A percentile compares a stretch with the other conserved stretches of the same genome.
phyloP scores from a whole-genome alignment of 495 filamentous ascomycete genomes.

The Alectoria sarmentosa region DNA sequence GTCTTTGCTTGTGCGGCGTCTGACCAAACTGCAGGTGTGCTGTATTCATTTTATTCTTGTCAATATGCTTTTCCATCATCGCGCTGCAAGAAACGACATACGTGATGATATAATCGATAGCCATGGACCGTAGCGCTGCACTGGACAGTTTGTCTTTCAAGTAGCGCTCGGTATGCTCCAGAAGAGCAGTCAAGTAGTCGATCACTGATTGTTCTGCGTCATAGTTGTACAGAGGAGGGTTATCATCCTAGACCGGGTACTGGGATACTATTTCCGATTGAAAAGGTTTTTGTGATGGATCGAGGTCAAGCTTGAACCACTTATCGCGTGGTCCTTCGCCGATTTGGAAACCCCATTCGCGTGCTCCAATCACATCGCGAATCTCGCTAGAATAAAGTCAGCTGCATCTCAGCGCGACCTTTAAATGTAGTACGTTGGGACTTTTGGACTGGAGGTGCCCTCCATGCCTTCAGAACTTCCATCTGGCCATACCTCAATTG shows the following conservation, averaged over 20 bases:
- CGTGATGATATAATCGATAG: slow-evolving; percentile 61
- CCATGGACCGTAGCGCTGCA: slow-evolving; percentile 49
- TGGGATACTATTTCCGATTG: slow-evolving; percentile 4
- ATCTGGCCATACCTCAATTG: no score
- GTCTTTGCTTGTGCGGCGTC: slow-evolving; percentile 62
- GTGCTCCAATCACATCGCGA: slow-evolving; percentile 30
- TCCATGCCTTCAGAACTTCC: no score
- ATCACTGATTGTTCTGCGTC: slow-evolving; percentile 54
- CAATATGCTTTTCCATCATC: no score
- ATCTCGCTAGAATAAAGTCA: no score
- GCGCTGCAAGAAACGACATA: no score
- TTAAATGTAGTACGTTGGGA: no score
- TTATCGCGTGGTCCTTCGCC: slow-evolving; percentile 33
- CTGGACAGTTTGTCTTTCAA: slow-evolving; percentile 46
- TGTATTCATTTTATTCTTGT: no score
- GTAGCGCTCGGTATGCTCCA: slow-evolving; percentile 21
- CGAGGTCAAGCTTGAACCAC: slow-evolving; percentile 47
- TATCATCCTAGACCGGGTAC: slow-evolving; percentile 2
- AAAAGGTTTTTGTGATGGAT: slow-evolving; percentile 13
- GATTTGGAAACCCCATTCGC: slow-evolving; percentile 44
- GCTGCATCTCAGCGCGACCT: no score
- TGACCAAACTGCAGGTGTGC: slow-evolving; percentile 61
- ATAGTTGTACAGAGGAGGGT: slow-evolving; percentile 38
- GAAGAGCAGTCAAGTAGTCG: slow-evolving; percentile 52
- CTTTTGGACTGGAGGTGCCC: no score